Evolutionary conservation across 2,329 filamentous ascomycete genomes (phyloP), one percentile per base, ranked within the genome.

Genomic region (Colletotrichum somersetense): DNA sequence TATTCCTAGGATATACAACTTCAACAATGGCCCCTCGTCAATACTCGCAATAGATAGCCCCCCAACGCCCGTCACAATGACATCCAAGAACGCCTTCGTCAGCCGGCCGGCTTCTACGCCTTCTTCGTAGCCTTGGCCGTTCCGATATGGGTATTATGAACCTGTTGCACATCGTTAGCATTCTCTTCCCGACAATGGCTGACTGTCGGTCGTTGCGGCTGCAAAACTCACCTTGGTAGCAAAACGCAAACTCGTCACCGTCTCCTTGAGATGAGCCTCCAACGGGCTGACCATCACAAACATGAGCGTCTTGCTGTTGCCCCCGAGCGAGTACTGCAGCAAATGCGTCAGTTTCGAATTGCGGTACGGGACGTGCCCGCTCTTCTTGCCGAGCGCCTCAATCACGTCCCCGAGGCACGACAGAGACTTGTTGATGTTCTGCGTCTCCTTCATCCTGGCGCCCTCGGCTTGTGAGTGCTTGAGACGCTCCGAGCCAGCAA

Each of bases 281-380:
- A 98, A 85, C 44, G 96, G 96, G 76, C 93, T 96, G 68, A 97
- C 93, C 95, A 98, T 98, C 80, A 98, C 94, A 81, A 99, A 97
- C 96, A 99, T 99, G 77, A 99, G 91, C 0, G 96, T 99, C 84
- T 98, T 97, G 76, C 93, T 96, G 81, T 97, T 98, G 20, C 96
- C 96, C 5, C 96, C 96, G 10, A 99, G 86, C 3, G 94, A 97
- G 79, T 96, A 97, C 89, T 98, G 94, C 48, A 99, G 88, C 58
- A 99, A 88, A 79, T 98, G 97, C 11, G 96, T 99, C 75, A 99
- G 88, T 89, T 98, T 98, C 76, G 94, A 97, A 83, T 98, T 98
- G 66, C 96, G 88, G 84, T 98, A 99, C 1, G 96, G 96, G 56
- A 99, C 90, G 78, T 98, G 96, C 7, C 88, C 89, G 67, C 92